A percentile compares a stretch with the other conserved stretches of the same genome.
These are phyloP conservation scores for Cercospora brassicicola DNA, from an alignment of 2,329 filamentous ascomycete species.

Conservation along the genomic window DNA sequence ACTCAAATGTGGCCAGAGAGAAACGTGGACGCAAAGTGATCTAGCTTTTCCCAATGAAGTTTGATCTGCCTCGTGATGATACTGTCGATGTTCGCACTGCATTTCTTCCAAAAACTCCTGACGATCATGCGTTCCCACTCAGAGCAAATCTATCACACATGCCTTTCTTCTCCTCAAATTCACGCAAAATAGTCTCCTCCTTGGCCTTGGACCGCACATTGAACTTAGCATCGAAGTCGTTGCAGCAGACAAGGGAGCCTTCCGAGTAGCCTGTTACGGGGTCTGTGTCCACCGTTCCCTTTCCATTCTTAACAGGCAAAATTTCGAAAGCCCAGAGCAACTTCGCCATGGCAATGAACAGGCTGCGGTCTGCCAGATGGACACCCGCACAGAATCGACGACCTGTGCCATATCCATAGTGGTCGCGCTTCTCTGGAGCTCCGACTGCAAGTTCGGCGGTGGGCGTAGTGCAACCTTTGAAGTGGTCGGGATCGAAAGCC, in stretches of 20 bases:
- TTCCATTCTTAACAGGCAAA: background rate
- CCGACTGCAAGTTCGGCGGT: background rate
- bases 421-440: background rate
- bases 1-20: background rate
- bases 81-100: background rate
- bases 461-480: background rate
- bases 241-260: background rate
- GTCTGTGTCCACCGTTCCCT: background rate
- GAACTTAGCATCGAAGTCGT: background rate
- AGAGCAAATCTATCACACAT: background rate
- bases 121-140: background rate
- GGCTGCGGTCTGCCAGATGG: background rate
- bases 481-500: background rate
- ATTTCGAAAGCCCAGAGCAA: background rate
- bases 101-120: background rate
- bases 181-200: background rate
- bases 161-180: background rate
- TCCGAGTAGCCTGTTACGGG: background rate
- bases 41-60: background rate
- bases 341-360: background rate
- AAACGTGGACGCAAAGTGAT: background rate
- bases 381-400: background rate
- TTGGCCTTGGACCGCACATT: background rate
- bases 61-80: background rate
- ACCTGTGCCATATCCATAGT: background rate